These are phyloP conservation scores for Zoysia pacifica DNA, from an alignment of 176 grass and related monocot genomes.

Conservation along the genomic window DNA sequence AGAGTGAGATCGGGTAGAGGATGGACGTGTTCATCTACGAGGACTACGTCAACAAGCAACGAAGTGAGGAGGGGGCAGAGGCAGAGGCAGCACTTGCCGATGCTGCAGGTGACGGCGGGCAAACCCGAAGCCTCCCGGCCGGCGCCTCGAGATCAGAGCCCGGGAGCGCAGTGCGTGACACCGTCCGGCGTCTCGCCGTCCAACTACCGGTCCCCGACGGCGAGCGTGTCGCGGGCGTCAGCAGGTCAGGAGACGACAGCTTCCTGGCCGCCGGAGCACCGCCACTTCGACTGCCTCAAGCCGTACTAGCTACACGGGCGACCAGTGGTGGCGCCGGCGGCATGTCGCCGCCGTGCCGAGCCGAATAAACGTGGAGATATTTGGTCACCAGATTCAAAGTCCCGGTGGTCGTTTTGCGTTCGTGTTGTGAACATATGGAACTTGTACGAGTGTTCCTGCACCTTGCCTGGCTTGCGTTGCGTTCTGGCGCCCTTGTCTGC, in stretches of 20 bases:
- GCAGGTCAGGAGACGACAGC: neutral
- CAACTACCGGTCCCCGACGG: neutral
- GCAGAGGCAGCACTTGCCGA: conserved; percentile 32
- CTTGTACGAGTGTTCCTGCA: no score
- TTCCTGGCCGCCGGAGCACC: conserved; percentile 7
- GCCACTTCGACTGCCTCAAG: conserved; percentile 60
- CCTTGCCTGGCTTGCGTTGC: no score
- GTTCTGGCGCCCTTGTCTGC: no score
- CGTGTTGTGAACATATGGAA: no score
- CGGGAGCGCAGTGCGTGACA: neutral
- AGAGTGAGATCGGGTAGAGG: neutral
- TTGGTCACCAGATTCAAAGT: no score
- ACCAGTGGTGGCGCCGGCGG: no score
- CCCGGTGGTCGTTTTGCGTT: no score
- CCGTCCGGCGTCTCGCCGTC: conserved; percentile 11
- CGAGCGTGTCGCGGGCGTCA: neutral
- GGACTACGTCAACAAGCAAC: conserved; percentile 62
- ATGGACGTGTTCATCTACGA: conserved; percentile 82
- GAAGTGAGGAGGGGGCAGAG: conserved; percentile 51
- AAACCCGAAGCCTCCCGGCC: conserved; percentile 24
- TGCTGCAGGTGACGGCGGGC: no score
- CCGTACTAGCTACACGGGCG: conserved; percentile 45
- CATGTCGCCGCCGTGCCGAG: no score
- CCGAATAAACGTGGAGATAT: neutral
- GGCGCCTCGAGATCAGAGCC: conserved; percentile 19